A percentile compares a stretch with the other conserved stretches of the same genome.
phyloP scores from a whole-genome alignment of 2,329 filamentous ascomycete species.

The Beauveria sp. region DNA sequence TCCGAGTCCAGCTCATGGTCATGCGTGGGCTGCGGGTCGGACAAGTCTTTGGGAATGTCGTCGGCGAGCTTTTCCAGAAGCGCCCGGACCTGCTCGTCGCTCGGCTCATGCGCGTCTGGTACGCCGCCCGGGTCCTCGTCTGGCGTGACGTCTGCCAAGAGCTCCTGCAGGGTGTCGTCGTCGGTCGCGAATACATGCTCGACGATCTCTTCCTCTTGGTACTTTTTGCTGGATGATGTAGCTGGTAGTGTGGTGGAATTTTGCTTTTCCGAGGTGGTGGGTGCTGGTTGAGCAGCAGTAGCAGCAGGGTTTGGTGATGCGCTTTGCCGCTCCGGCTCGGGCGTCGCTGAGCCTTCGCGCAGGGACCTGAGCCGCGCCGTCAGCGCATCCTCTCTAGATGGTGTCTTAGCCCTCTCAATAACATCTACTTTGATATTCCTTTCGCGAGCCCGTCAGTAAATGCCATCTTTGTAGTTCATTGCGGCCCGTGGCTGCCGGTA shows the following conservation, averaged over 20 bases:
- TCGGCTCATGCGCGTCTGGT: conserved; percentile 14
- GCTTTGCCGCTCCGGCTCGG: neutral
- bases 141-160: conserved; percentile 36
- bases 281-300: neutral
- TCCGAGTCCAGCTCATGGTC: conserved; percentile 11
- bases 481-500: neutral
- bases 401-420: conserved; percentile 34
- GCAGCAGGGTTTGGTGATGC: conserved; percentile 13
- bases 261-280: neutral
- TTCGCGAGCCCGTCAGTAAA: conserved; percentile 6
- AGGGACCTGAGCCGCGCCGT: conserved; percentile 44
- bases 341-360: conserved; percentile 29
- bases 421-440: conserved; percentile 25
- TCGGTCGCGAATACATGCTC: conserved; percentile 37
- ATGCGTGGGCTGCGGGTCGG: neutral
- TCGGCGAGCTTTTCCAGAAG: conserved; percentile 30
- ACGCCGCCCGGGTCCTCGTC: conserved; percentile 22
- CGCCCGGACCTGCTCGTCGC: conserved; percentile 26
- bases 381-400: conserved; percentile 43
- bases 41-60: conserved; percentile 23
- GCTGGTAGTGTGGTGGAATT: neutral
- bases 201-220: conserved; percentile 25
- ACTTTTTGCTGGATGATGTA: too few species aligned
- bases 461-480: neutral
- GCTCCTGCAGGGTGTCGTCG: conserved; percentile 44